Base-by-base conservation (phyloP, 2,329 filamentous ascomycete species). In the Diplodia scrobiculata region DNA sequence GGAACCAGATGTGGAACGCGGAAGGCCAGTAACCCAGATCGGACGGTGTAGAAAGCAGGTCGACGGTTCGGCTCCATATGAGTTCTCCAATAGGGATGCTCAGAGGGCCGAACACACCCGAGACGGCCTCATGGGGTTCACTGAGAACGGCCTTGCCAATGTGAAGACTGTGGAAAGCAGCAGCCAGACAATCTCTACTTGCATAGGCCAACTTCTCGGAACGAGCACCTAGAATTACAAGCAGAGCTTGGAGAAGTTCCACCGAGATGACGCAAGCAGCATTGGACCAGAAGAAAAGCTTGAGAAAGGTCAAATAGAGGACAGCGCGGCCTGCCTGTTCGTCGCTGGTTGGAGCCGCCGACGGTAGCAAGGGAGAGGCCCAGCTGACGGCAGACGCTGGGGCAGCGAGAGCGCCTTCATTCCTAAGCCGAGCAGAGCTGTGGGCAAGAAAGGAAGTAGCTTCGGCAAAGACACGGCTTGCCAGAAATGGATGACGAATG, bases 1-100 rank as follows among this genome's bases (percentile, higher is more conserved):
- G 75, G 60, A 77, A 78, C 76, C 76, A 78, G 1, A 73, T 70
- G 19, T 71, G 71, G 67, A 73, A 77, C 9, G 66, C 54, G 5
- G 62, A 47, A 21, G 48, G 50, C n/a, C 25, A 45, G 29, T 47
- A 53, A 14, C 58, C 51, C 21, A 55, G 48, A 45, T 55, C 51
- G 19, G n/a, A 5, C 7, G 53, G 53, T 9, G 59, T 27, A 38
- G 58, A 63, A 13, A 63, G 38, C 0, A 67, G 38, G 9, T 63
- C 65, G 3, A 19, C 29, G 27, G 63, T 58, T 2, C 65, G 58
- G 32, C 29, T 34, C 65, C 65, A 67, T 19, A 67, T 55, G 17
- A 54, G n/a, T 27, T 60, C 47, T 34, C 55, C 55, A 27, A 53
- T 5, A 17, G 65, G 48, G 13, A 52, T 36, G 11, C 17, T 19